These are phyloP conservation scores for Colletotrichum eleusines DNA, from an alignment of 2,329 filamentous ascomycete genomes.

Conservation along the genomic window DNA sequence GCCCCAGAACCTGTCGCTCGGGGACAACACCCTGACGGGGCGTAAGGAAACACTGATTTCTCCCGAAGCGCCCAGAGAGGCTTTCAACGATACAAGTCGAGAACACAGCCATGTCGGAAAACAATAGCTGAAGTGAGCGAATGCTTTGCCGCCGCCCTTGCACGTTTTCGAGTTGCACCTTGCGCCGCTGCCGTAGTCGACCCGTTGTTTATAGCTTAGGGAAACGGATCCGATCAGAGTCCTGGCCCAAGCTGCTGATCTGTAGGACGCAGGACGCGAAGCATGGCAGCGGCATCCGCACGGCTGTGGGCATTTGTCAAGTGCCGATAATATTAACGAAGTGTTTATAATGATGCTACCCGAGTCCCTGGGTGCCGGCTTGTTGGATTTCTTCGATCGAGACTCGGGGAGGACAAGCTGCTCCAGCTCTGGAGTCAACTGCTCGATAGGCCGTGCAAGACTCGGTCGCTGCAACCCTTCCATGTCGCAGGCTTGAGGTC, in stretches of 20 bases:
- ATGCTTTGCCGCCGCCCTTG: neutral
- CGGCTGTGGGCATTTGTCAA: neutral
- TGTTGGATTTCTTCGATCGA: neutral
- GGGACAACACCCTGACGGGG: neutral
- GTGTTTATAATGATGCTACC: neutral
- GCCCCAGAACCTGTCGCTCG: accelerated
- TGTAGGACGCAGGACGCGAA: neutral
- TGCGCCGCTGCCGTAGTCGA: accelerated
- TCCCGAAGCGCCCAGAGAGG: neutral
- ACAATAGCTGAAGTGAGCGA: neutral
- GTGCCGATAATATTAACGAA: neutral
- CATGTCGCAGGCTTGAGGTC: neutral
- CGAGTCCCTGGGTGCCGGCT: accelerated
- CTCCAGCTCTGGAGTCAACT: neutral
- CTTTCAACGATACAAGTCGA: neutral
- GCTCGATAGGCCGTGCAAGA: neutral
- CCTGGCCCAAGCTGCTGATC: neutral
- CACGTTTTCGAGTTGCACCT: neutral
- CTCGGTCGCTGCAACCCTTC: neutral
- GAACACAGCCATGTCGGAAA: conserved; percentile 19
- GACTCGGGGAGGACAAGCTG: neutral
- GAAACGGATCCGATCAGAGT: neutral
- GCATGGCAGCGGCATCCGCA: conserved; percentile 20
- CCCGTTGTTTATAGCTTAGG: neutral
- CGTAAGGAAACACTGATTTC: neutral